Base-by-base conservation (phyloP, 345 rosid species). In the Fremontodendron californicum region DNA sequence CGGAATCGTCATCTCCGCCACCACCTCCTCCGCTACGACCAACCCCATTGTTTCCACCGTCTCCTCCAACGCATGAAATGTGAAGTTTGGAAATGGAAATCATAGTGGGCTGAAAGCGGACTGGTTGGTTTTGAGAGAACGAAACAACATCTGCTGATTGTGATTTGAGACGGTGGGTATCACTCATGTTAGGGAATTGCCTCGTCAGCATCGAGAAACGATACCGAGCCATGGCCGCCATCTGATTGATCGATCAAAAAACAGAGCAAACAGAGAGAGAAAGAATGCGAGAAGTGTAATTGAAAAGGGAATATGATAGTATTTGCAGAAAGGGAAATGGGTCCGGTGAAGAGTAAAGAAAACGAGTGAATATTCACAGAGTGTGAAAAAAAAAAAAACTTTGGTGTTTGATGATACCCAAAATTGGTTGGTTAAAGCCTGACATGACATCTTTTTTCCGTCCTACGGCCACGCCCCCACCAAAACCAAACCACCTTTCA, bases 181-280 rank as follows among this genome's bases (percentile, higher is more conserved):
- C 72, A 65, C 73, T 67, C 55, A 57, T 57, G 19, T 65, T 13
- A 39, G 82, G 78, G 3, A 81, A 37, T 66, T 76, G 65, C 54
- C 81, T 77, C 2, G 87, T 66, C 63, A 81, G 79, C 25, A 79
- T 66, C 16, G 83, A 72, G 33, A 70, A 71, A 15, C 84, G 80
- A 60, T 85, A 86, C 79, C 77, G 86, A 23, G 81, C 66, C 68
- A 80, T 67, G 0, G 87, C 80, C 90, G 87, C 81, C 55, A 64
- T 66, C 68, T n/a, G 40, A 57, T 29, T 66, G 46, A 63, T 63
- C 10, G 13, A 65, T n/a, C n/a, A n/a, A n/a, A n/a, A n/a, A n/a
- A n/a, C n/a, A n/a, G n/a, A n/a, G n/a, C n/a, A n/a, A n/a, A n/a
- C 27, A 55, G 27, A 55, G 3, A 9, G 9, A 7, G 25, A 37